These are phyloP conservation scores for Acacia pycnantha DNA, from an alignment of 331 rosid genomes.

Conservation along the genomic window DNA sequence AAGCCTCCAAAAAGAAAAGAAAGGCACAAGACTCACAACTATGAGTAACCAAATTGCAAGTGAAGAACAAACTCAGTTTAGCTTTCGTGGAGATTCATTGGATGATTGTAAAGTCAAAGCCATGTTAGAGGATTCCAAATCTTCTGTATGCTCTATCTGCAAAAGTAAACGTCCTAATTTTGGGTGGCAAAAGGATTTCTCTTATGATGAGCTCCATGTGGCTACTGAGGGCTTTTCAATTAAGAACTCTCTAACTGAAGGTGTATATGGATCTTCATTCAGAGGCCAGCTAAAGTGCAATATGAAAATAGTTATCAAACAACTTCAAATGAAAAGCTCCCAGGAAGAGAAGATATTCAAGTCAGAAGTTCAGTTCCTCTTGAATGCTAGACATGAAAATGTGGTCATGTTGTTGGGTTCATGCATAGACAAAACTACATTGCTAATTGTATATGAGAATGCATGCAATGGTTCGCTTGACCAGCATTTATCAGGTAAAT, in stretches of 20 bases:
- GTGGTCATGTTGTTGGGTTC: constrained; percentile 44
- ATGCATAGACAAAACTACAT: constrained; percentile 30
- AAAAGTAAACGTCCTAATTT: constrained; percentile 28
- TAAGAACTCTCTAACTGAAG: constrained; percentile 39
- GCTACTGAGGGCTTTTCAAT: constrained; percentile 50
- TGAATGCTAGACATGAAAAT: constrained; percentile 38
- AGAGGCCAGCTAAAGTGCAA: constrained; percentile 38
- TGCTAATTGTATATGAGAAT: constrained; percentile 35
- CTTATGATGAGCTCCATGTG: constrained; percentile 38
- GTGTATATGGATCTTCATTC: constrained; percentile 42
- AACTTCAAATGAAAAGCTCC: constrained; percentile 30
- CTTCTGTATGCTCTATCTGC: constrained; percentile 37
- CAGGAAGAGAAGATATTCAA: constrained; percentile 31
- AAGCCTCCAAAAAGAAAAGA: constrained; percentile 22
- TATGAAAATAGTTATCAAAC: constrained; percentile 42
- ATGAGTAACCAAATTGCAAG: background rate
- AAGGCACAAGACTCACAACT: background rate
- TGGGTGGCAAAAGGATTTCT: constrained; percentile 20
- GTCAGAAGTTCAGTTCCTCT: constrained; percentile 31
- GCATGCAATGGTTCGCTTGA: constrained; percentile 52
- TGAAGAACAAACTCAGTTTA: constrained; percentile 4
- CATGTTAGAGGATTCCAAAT: constrained; percentile 12
- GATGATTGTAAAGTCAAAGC: constrained; percentile 7
- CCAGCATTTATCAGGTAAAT: constrained; percentile 42
- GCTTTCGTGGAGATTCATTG: background rate